Conservation (phyloP, 352 stramenopile genomes). For the Phytophthora boehmeriae region DNA sequence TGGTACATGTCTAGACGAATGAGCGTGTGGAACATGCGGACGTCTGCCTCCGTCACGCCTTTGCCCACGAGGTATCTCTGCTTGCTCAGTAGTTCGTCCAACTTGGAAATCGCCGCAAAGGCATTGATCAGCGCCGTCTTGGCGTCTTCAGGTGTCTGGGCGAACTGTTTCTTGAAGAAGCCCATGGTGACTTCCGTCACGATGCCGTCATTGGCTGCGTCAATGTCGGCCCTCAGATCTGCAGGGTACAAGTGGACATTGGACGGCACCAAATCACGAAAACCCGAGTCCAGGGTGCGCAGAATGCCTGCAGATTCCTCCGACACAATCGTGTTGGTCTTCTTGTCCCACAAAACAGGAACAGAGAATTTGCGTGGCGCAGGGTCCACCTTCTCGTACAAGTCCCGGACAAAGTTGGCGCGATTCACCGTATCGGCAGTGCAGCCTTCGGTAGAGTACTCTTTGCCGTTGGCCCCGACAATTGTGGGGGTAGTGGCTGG, state of each 20-base stretch:
- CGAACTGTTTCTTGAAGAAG: background rate
- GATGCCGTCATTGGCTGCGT: constrained; percentile 67
- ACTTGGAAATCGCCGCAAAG: background rate
- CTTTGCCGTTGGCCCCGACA: constrained; percentile 7
- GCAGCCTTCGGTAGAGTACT: constrained; percentile 29
- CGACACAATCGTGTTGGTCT: too few species aligned
- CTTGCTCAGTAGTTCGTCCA: background rate
- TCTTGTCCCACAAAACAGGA: too few species aligned
- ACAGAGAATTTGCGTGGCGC: constrained; percentile 41
- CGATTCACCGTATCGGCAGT: constrained; percentile 31
- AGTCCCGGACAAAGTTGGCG: constrained; percentile 29
- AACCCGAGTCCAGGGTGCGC: too few species aligned
- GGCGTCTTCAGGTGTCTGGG: background rate
- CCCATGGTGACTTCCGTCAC: constrained; percentile 40
- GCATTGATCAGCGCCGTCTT: background rate
- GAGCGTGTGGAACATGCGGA: background rate
- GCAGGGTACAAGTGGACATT: constrained; percentile 48
- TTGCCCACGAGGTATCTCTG: background rate
- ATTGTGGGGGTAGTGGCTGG: background rate
- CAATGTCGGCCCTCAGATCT: constrained; percentile 54
- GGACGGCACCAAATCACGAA: constrained; percentile 44
- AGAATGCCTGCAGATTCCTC: too few species aligned
- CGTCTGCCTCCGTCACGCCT: too few species aligned
- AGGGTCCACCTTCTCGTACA: constrained; percentile 38
- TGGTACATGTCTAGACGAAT: background rate